Conservation (phyloP, 148 eudicot species). For the Persicaria maculosa region DNA sequence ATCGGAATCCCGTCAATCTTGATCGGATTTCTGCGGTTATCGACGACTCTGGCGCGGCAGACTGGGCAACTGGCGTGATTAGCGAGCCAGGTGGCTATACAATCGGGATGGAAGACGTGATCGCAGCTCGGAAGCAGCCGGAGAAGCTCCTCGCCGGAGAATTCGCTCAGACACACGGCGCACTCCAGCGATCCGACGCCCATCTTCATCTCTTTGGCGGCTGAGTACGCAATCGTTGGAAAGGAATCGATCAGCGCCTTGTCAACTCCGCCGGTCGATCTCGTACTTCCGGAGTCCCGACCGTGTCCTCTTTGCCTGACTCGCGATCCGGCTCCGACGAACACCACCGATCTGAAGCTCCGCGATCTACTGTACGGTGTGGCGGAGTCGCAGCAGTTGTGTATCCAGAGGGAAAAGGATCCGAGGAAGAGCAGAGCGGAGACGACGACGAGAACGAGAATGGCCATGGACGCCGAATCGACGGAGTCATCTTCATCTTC, state of each 20-base stretch:
- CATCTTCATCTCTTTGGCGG: neutral
- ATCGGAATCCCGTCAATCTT: neutral
- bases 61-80: conserved; percentile 7
- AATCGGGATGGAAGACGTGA: conserved; percentile 12
- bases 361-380: neutral
- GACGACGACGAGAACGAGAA: conserved; percentile 9
- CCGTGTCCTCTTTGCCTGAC: neutral
- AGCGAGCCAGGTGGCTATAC: conserved; percentile 3
- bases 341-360: neutral
- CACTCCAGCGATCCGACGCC: neutral
- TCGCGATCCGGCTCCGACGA: neutral
- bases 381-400: neutral
- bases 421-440: conserved; percentile 10
- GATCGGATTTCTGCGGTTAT: neutral
- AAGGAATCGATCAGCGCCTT: conserved; percentile 1
- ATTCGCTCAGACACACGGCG: conserved; percentile 10
- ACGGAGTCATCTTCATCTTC: neutral
- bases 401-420: conserved; percentile 13
- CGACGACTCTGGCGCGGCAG: neutral
- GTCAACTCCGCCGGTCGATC: neutral
- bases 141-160: neutral
- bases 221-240: neutral
- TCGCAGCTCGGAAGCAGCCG: conserved; percentile 8
- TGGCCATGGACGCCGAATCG: neutral
- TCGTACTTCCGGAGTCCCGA: neutral